Conservation (phyloP, 108 stramenopile genomes). For the Pseudonitzschia pungens region DNA sequence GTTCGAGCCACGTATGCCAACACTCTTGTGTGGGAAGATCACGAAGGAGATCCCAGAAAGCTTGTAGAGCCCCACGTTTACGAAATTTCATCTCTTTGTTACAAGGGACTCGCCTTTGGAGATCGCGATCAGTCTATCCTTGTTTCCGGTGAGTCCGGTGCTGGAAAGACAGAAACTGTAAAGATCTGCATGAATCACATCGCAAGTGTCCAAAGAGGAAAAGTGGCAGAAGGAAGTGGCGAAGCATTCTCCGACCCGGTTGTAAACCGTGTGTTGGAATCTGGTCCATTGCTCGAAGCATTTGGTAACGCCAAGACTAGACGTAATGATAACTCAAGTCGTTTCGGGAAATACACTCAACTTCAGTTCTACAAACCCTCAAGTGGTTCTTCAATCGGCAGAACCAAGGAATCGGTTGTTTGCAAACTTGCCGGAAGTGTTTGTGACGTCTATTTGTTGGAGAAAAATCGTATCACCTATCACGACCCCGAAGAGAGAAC, state of each 20-base stretch:
- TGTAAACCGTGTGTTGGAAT: conserved; percentile 80
- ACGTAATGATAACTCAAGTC: conserved; percentile 84
- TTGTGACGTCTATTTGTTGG: conserved; percentile 93
- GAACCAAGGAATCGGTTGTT: conserved; percentile 40
- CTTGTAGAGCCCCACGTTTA: conserved; percentile 76
- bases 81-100: conserved; percentile 74
- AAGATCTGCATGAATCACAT: conserved; percentile 93
- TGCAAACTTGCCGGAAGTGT: conserved; percentile 76
- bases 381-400: conserved; percentile 23
- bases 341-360: conserved; percentile 89
- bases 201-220: conserved; percentile 71
- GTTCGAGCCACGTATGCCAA: conserved; percentile 63
- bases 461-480: conserved; percentile 93
- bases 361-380: conserved; percentile 74
- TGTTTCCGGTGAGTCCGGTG: conserved; percentile 91
- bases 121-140: conserved; percentile 80
- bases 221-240: not conserved
- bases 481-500: conserved; percentile 93
- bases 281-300: conserved; percentile 87
- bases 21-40: conserved; percentile 56
- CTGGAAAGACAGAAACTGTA: conserved; percentile 94
- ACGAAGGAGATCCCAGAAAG: conserved; percentile 40
- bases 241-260: conserved; percentile 40
- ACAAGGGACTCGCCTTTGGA: conserved; percentile 70
- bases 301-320: conserved; percentile 92